Evolutionary conservation across 2,329 filamentous ascomycete genomes (phyloP), one percentile per base, ranked within the genome.

Genomic region (Metarhizium rileyi): DNA sequence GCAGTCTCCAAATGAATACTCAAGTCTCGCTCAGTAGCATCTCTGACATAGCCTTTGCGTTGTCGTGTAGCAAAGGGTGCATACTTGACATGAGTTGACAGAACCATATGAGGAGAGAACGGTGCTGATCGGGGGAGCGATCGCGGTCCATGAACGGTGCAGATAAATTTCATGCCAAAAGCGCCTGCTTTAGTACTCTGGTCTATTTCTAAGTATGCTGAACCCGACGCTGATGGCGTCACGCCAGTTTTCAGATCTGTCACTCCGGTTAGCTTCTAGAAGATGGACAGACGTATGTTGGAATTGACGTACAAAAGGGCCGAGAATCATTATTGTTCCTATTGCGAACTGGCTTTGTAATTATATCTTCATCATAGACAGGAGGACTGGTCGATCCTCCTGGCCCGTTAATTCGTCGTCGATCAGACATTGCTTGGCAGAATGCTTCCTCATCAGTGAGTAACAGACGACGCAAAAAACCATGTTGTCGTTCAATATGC

Each of bases 21-120:
- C 2, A 98, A 76, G 63, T 98, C 93, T 46, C 90, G 80, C 70
- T 98, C 93, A 53, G 78, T 84, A 16, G 84, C 76, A 65, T 97
- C 91, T 44, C 90, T 83, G 22, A 95, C 72, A 64, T 96, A 95
- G 12, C 90, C 89, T 63, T 87, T 80, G 52, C 93, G 78, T 59
- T 85, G 80, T 51, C 86, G 79, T 5, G 88, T 89, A 2, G 93
- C 91, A 63, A 98, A 98, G 0, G 93, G 90, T 1, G 93, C 90
- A 64, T 95, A 97, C 70, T 97, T 98, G 63, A 98, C 86, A 58
- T 95, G 89, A 3, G 91, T 94, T 14, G 87, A 89, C 47, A 98
- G 78, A 42, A 96, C 84, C 55, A 97, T 81, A 60, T 95, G 90
- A 9, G 93, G 89, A 47, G 88, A 93, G 70, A 96, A 98, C 1